Conservation (phyloP, 1,284 basidiomycete species). For the Hemileia vastatrix region DNA sequence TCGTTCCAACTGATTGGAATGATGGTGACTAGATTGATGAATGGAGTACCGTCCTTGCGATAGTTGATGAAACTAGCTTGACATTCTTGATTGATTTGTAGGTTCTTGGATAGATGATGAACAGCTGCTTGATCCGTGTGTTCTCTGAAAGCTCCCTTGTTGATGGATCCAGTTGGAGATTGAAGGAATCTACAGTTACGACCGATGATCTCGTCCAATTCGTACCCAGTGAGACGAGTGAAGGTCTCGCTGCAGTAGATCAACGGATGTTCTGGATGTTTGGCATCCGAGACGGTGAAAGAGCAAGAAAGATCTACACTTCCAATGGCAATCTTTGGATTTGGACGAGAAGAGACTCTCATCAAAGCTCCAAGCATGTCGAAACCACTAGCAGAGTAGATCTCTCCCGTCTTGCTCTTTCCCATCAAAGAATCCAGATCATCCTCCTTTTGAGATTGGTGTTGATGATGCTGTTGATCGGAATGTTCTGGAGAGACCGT, state of each 20-base stretch:
- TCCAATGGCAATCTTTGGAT: constrained; percentile 68
- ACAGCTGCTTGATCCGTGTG: constrained; percentile 65
- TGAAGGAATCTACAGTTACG: constrained; percentile 70
- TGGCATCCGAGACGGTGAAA: constrained; percentile 76
- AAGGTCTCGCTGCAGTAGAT: constrained; percentile 79
- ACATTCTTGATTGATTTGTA: constrained; percentile 68
- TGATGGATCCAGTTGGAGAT: constrained; percentile 49
- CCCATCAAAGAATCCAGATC: constrained; percentile 23
- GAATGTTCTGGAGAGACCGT: neutral
- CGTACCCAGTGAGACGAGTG: constrained; percentile 70
- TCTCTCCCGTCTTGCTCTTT: constrained; percentile 32
- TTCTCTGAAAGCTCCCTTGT: constrained; percentile 57
- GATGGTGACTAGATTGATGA: constrained; percentile 50
- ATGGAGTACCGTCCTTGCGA: constrained; percentile 69
- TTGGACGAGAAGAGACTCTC: constrained; percentile 63
- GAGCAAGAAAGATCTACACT: constrained; percentile 83
- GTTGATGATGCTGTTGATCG: neutral
- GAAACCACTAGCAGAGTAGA: constrained; percentile 81
- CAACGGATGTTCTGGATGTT: constrained; percentile 69
- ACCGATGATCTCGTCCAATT: too few relatives aligned
- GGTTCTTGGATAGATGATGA: constrained; percentile 56
- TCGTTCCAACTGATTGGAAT: constrained; percentile 24
- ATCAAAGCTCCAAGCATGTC: constrained; percentile 74
- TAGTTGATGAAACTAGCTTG: constrained; percentile 83
- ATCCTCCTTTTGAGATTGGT: neutral